These are phyloP conservation scores for Mycosphaerella sp. DNA, from an alignment of 2,329 filamentous ascomycete genomes.

Conservation along the genomic window DNA sequence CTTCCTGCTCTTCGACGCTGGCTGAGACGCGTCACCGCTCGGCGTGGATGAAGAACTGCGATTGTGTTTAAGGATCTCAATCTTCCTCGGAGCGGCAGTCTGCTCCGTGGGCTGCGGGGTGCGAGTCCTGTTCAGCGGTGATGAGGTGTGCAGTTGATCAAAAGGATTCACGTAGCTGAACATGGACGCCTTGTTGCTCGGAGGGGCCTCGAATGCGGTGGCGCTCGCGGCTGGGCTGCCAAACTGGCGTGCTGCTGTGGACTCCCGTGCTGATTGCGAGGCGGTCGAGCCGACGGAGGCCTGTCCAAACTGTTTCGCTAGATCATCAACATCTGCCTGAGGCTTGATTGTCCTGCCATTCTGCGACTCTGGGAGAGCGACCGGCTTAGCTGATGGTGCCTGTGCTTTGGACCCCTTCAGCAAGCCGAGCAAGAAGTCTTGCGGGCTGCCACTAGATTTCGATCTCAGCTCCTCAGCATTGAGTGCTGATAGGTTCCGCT, in stretches of 20 bases:
- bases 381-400: constrained; percentile 31
- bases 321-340: constrained; percentile 35
- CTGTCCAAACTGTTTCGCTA: constrained; percentile 43
- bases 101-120: constrained; percentile 44
- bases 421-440: constrained; percentile 78
- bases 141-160: constrained; percentile 61
- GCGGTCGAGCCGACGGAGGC: constrained; percentile 38
- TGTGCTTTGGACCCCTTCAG: constrained; percentile 58
- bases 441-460: constrained; percentile 35
- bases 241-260: constrained; percentile 29
- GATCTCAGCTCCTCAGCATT: constrained; percentile 26
- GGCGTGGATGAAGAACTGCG: constrained; percentile 36
- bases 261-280: constrained; percentile 23
- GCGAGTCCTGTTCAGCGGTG: constrained; percentile 53
- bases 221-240: constrained; percentile 27
- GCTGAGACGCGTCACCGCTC: constrained; percentile 24
- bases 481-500: constrained; percentile 30
- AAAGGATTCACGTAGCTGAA: constrained; percentile 71
- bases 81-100: constrained; percentile 32
- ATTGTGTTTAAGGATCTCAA: constrained; percentile 44
- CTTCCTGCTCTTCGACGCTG: constrained; percentile 36
- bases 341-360: constrained; percentile 13
- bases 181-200: constrained; percentile 40
- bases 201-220: constrained; percentile 37
- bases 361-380: constrained; percentile 28